Percentiles rank a stretch among this genome's conserved stretches.
phyloP scores from a whole-genome alignment of 768 basidiomycete species.

The Boletus coccyginus region DNA sequence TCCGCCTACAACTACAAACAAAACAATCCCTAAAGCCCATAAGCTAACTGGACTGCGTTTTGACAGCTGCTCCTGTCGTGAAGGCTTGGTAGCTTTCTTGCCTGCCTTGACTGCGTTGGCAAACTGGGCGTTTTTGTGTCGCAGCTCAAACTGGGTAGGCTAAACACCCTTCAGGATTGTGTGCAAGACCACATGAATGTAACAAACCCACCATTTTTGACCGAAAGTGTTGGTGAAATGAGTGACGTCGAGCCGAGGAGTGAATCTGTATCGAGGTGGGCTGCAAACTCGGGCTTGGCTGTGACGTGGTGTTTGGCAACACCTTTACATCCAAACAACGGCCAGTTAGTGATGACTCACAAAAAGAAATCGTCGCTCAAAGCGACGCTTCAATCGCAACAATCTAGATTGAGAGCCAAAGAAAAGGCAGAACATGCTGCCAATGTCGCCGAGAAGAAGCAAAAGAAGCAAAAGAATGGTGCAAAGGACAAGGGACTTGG shows the following conservation, averaged over 20 bases:
- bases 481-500: conserved; percentile 38
- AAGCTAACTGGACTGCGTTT: conserved; percentile 74
- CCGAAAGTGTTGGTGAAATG: conserved; percentile 16
- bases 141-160: conserved; percentile 83
- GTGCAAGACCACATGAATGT: neutral
- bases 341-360: conserved; percentile 33
- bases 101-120: conserved; percentile 68
- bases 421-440: conserved; percentile 56
- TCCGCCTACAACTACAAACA: conserved; percentile 81
- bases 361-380: conserved; percentile 59
- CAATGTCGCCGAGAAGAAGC: conserved; percentile 39
- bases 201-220: conserved; percentile 32
- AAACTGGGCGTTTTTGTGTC: conserved; percentile 78
- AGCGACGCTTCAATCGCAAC: conserved; percentile 65
- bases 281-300: neutral
- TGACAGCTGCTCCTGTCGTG: conserved; percentile 65
- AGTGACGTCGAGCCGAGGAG: conserved; percentile 23
- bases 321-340: conserved; percentile 32
- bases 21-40: conserved; percentile 69
- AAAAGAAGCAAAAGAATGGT: conserved; percentile 30
- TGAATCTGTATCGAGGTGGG: neutral
- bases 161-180: conserved; percentile 23
- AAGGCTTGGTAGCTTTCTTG: conserved; percentile 72
- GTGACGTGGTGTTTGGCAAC: conserved; percentile 30
- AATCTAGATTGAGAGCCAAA: conserved; percentile 61